Conservation (phyloP, 1,284 basidiomycete genomes). For the Apiotrichum akiyoshidainum region DNA sequence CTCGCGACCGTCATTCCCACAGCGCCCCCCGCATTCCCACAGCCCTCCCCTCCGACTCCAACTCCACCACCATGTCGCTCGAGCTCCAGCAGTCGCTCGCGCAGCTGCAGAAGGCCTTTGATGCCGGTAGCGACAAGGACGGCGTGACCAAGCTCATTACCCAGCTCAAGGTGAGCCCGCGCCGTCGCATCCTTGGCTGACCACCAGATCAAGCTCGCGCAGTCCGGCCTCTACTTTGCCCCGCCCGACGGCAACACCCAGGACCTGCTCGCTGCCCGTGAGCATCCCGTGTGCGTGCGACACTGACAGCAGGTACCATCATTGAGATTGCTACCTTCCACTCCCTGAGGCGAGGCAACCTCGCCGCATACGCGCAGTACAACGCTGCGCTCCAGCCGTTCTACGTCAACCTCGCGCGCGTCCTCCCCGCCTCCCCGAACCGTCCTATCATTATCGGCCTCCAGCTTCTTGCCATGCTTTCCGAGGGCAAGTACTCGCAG, state of each 20-base stretch:
- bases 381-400: conserved; percentile 88
- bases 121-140: conserved; percentile 27
- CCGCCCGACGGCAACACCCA: conserved; percentile 39
- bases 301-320: conserved; percentile 66
- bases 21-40: no score
- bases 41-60: background rate
- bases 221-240: conserved; percentile 50
- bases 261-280: conserved; percentile 49
- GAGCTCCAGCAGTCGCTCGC: conserved; percentile 41
- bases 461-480: conserved; percentile 88
- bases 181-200: background rate
- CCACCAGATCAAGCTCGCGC: conserved; percentile 46
- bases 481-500: conserved; percentile 92
- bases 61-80: conserved; percentile 33
- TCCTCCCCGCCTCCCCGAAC: conserved; percentile 75
- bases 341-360: conserved; percentile 81
- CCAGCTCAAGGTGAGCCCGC: conserved; percentile 42
- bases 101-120: conserved; percentile 39
- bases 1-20: no score
- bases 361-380: conserved; percentile 91
- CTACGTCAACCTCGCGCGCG: conserved; percentile 77
- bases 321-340: conserved; percentile 94
- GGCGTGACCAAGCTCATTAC: conserved; percentile 34
- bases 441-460: conserved; percentile 88
- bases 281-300: conserved; percentile 16